Percentiles rank a stretch among this genome's conserved stretches.
phyloP scores from a whole-genome alignment of 1,139 yeast genomes.

The Hyphopichia khmerensis region DNA sequence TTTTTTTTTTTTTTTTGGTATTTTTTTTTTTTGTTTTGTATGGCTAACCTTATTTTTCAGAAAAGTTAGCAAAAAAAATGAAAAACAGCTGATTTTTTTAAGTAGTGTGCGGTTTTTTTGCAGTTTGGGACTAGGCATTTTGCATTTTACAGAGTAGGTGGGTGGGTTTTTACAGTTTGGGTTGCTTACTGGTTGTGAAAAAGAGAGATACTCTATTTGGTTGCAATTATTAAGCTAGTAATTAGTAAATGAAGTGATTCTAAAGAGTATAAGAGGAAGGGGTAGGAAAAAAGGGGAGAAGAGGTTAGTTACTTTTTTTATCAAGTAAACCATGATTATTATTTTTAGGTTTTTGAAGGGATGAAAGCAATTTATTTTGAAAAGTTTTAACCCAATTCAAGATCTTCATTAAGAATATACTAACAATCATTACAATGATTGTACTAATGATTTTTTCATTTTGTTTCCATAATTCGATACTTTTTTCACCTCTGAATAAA shows the following conservation, averaged over 20 bases:
- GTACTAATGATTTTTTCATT: constrained; percentile 41
- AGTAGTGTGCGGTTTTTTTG: background rate
- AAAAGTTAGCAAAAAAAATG: background rate
- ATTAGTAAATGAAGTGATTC: too few species aligned
- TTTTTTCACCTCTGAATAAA: constrained; percentile 23
- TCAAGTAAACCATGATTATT: background rate
- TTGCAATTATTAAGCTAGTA: background rate
- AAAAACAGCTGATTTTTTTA: constrained; percentile 3
- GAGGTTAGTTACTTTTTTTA: background rate
- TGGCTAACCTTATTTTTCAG: too few species aligned
- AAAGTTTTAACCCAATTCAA: constrained; percentile 1
- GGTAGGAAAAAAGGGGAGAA: too few species aligned
- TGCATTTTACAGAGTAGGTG: background rate
- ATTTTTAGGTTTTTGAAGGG: background rate
- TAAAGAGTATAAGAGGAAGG: too few species aligned
- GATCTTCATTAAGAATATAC: constrained; percentile 13
- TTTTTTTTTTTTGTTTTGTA: too few species aligned
- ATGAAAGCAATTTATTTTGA: background rate
- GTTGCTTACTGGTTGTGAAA: too few species aligned
- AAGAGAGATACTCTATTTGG: too few species aligned
- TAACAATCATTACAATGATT: constrained; percentile 26
- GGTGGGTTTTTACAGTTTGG: background rate
- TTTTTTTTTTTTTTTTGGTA: too few species aligned
- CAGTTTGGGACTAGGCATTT: background rate
- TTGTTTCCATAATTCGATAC: constrained; percentile 35